Evolutionary conservation across 2,329 filamentous ascomycete genomes (phyloP), one percentile per base, ranked within the genome.

Genomic region (Aspergillus ochraceoroseus): DNA sequence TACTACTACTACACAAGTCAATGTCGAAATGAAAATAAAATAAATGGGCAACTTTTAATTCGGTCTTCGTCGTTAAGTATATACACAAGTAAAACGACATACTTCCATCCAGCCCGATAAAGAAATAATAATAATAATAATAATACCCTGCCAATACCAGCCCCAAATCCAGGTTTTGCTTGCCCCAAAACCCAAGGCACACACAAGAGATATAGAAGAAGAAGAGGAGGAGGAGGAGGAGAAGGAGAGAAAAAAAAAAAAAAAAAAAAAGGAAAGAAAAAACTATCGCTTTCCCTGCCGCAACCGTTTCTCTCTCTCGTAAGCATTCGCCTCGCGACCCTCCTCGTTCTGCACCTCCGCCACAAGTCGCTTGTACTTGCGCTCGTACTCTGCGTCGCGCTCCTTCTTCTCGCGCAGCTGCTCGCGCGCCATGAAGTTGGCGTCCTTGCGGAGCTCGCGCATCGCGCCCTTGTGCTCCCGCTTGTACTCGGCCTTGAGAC

Each of bases 301-400:
- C 62, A 74, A 74, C 62, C 77, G 75, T 74, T 82, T 92, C 74
- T 94, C 87, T 56, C 83, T 76, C 68, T 94, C 89, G 75, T 96
- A 96, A 33, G 76, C 78, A 67, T 96, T 96, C 29, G 80, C 76
- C 65, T 92, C 89, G 43, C 76, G 73, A 1, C 90, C 90, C 65
- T 95, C 92, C 70, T 95, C 85, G 53, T 84, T 87, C 70, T 98
- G 90, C 56, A 98, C 95, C 75, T 95, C 89, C 7, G 89, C 86
- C 54, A 96, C 80, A 46, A 98, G 73, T 51, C 84, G 79, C 74
- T 84, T 86, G 73, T 90, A 94, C 76, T 96, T 96, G 74, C 85
- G 86, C 74, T 96, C 90, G 73, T 98, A 96, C 51, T 86, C 88
- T 43, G 79, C 80, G 72, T 96, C 92, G 70, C 80, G 83, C 70